Evolutionary conservation across 2,329 filamentous ascomycete species (phyloP).

Genomic region (Drechslera avenae): DNA sequence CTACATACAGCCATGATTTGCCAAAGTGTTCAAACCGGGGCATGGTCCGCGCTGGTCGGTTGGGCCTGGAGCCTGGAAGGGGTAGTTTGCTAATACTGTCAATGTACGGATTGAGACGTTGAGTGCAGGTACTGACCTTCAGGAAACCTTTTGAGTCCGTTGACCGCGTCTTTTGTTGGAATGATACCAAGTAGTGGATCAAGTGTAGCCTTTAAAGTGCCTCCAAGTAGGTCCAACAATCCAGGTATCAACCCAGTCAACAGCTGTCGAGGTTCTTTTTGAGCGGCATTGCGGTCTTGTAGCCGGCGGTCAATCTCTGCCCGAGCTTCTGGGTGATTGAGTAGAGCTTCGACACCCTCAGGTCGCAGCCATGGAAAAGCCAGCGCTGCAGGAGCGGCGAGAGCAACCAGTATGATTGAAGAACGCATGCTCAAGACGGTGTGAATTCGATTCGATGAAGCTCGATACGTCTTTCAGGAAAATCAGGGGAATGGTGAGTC

Average conservation of each 20-base stretch:
- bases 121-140: constrained; percentile 10
- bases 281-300: constrained; percentile 3
- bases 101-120: neutral
- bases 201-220: constrained; percentile 15
- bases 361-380: constrained; percentile 25
- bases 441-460: too few species aligned
- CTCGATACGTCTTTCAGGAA: too few species aligned
- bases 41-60: constrained; percentile 51
- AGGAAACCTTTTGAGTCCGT: constrained; percentile 24
- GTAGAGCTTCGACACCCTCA: constrained; percentile 20
- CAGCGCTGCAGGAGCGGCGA: constrained; percentile 10
- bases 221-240: constrained; percentile 11
- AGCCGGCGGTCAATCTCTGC: constrained; percentile 15
- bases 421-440: constrained; percentile 12
- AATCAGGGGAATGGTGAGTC: too few species aligned
- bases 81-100: constrained; percentile 25
- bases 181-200: constrained; percentile 22
- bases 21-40: constrained; percentile 37
- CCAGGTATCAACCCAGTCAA: constrained; percentile 14
- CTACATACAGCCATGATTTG: constrained; percentile 4
- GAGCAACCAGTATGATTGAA: constrained; percentile 5
- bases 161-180: constrained; percentile 20
- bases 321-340: constrained; percentile 23
- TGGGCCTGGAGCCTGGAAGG: constrained; percentile 44
- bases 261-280: constrained; percentile 6